Conservation (phyloP, 1,284 basidiomycete genomes). For the Sanghuangporus weigelae region DNA sequence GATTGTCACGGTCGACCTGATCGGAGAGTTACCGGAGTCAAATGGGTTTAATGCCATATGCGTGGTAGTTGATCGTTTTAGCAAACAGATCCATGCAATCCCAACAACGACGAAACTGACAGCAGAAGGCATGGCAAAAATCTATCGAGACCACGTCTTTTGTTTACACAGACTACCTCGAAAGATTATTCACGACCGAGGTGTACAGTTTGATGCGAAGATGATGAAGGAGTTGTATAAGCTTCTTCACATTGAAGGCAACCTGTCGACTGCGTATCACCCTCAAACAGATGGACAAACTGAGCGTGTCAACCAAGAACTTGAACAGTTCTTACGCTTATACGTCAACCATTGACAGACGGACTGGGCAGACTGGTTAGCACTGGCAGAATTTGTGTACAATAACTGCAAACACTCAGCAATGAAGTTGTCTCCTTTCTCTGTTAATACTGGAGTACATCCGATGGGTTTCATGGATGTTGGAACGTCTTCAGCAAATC, state of each 20-base stretch:
- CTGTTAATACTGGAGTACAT: too few species aligned
- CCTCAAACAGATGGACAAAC: slow-evolving; percentile 23
- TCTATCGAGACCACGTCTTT: background rate
- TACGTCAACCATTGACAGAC: background rate
- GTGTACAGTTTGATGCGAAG: background rate
- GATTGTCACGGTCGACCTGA: background rate
- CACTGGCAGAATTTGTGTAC: background rate
- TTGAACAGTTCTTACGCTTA: background rate
- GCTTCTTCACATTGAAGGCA: background rate
- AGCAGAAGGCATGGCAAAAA: background rate
- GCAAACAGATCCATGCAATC: background rate
- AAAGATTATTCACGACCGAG: background rate
- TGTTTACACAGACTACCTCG: background rate
- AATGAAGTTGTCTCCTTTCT: too few species aligned
- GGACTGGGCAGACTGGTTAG: background rate
- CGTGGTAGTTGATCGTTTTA: background rate
- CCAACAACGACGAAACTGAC: background rate
- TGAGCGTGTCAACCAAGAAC: slow-evolving; percentile 4
- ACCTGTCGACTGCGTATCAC: slow-evolving; percentile 25
- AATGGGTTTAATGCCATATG: background rate
- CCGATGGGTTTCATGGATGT: too few species aligned
- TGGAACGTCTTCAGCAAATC: too few species aligned
- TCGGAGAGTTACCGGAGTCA: background rate
- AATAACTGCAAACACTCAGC: background rate
- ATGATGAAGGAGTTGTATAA: background rate